These are phyloP conservation scores for Tirmania nivea DNA, from an alignment of 495 filamentous ascomycete genomes.

Conservation along the genomic window DNA sequence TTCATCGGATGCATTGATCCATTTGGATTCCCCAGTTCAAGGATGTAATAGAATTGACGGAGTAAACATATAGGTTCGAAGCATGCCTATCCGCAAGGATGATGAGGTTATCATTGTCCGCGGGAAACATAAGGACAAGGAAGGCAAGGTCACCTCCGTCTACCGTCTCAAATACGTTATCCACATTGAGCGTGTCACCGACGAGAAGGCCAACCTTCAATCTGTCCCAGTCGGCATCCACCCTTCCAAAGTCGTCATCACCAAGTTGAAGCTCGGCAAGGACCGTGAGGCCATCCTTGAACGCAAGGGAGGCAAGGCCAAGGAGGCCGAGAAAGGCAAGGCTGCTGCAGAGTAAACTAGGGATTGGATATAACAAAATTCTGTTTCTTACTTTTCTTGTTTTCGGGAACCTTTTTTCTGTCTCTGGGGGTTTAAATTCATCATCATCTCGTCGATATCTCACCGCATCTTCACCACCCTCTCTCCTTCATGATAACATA, in stretches of 20 bases:
- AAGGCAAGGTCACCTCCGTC: conserved; percentile 83
- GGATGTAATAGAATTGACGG: neutral
- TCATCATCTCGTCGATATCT: neutral
- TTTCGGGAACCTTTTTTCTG: neutral
- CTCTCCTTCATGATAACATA: no score
- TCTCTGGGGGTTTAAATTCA: conserved; percentile 12
- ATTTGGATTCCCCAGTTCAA: neutral
- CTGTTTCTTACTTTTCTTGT: conserved; percentile 5
- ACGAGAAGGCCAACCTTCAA: conserved; percentile 89
- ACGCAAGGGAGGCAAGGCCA: conserved; percentile 39
- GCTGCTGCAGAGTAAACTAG: conserved; percentile 10
- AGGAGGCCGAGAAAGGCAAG: conserved; percentile 22
- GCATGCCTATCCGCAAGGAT: conserved; percentile 93
- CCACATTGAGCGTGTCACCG: conserved; percentile 75
- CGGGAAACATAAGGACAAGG: conserved; percentile 78
- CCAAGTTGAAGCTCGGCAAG: conserved; percentile 95
- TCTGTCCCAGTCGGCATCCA: conserved; percentile 71
- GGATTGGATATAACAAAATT: conserved; percentile 8
- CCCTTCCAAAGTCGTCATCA: conserved; percentile 85
- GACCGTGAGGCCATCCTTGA: conserved; percentile 88
- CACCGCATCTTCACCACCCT: neutral
- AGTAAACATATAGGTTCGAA: conserved; percentile 45
- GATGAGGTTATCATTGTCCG: conserved; percentile 83
- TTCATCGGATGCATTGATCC: no score
- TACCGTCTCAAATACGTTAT: conserved; percentile 96